Evolutionary conservation across 1,139 yeast genomes (phyloP).

Genomic region (Sugiyamaella grinbergsii): DNA sequence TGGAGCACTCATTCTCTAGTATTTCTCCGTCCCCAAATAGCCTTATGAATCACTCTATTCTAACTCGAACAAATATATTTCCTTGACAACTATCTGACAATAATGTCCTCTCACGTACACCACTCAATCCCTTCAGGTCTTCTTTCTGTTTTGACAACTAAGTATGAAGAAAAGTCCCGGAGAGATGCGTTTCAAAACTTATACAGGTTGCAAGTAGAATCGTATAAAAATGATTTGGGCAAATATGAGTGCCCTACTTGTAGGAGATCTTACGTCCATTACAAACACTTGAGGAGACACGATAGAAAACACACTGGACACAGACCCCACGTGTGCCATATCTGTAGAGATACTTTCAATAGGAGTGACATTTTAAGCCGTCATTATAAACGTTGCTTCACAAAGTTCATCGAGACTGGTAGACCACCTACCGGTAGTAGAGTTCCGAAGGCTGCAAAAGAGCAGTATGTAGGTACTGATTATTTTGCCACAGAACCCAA

Average conservation of each 20-base stretch:
- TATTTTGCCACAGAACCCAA: neutral
- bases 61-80: neutral
- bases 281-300: slow-evolving; percentile 42
- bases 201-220: slow-evolving; percentile 16
- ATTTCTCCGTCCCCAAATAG: neutral
- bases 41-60: neutral
- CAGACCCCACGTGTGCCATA: slow-evolving; percentile 36
- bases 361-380: slow-evolving; percentile 39
- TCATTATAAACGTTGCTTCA: slow-evolving; percentile 33
- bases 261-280: slow-evolving; percentile 39
- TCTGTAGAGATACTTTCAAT: slow-evolving; percentile 35
- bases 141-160: slow-evolving; percentile 7
- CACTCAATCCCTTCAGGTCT: slow-evolving; percentile 14
- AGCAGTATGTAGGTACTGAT: neutral
- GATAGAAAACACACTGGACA: slow-evolving; percentile 41
- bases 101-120: slow-evolving; percentile 14
- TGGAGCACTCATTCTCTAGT: neutral
- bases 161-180: slow-evolving; percentile 14
- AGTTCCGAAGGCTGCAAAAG: slow-evolving; percentile 28
- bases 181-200: slow-evolving; percentile 13
- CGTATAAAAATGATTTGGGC: slow-evolving; percentile 28
- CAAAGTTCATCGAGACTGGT: slow-evolving; percentile 30
- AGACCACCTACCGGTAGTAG: slow-evolving; percentile 28
- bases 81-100: neutral
- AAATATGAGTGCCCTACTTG: slow-evolving; percentile 34